Base-by-base conservation (phyloP, 208 protist genomes). In the Wallacemonas sp. region DNA sequence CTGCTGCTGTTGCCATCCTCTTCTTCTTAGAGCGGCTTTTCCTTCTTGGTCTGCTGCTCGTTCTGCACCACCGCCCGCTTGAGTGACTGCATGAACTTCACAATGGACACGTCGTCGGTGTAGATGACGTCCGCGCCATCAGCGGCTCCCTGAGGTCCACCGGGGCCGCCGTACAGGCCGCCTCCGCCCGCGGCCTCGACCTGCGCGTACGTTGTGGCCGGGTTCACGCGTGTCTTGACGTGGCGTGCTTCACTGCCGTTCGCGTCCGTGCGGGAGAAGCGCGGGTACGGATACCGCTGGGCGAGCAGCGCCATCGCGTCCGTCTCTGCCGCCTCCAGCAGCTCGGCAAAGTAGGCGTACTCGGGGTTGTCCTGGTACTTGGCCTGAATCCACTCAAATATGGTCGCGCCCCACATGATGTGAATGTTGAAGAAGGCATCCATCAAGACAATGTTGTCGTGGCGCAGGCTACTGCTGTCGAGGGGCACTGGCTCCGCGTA, bases 381-480 rank as follows among this genome's bases (percentile, higher is more conserved):
- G 5, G 83, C 88, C 62, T 98, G 89, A 57, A 97, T 92, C 98
- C 98, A 99, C 54, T 85, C 71, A 48, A 89, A 98, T 66, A 99
- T 96, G 16, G 81, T 88, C 41, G 94, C 89, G 44, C 98, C 99
- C 83, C 98, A 95, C 87, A 96, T 98, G 61, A 99, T 92, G 60
- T 99, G 81, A 39, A 99, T 91, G 61, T 98, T 91, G 87, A 99
- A 99, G 83, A 98, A 99, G 17, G 97, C 98, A 79, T 99, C 99
- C 72, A 99, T 97, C 2, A 99, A 80, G 0, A 99, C 87, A 70
- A 99, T 99, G 65, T 91, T 88, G 68, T 99, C 95, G 32, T 77
- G 73, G 0, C 79, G 71, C 52, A 98, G 81, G 46, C 80, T 93
- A 33, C 70, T 82, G 46, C 96, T 95, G 65, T 98, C 93, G 11